Percentiles rank a stretch among this genome's conserved stretches.
Evolutionary conservation across 2,329 filamentous ascomycete genomes (phyloP).

Genomic region (Dothistroma septosporum): DNA sequence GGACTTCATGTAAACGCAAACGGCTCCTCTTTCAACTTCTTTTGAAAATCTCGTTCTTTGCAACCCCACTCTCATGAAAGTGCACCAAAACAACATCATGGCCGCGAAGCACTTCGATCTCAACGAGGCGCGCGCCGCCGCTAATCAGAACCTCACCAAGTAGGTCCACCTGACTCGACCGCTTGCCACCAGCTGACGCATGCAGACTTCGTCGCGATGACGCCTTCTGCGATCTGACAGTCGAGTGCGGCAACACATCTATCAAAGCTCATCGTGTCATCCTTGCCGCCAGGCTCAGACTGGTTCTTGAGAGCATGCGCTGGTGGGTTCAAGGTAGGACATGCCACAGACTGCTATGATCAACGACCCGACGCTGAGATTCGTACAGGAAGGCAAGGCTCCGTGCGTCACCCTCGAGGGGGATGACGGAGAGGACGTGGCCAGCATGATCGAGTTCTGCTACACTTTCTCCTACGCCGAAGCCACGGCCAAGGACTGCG

Average conservation of each 20-base stretch:
- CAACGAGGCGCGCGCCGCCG: background rate
- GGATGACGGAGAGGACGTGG: background rate
- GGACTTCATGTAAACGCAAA: background rate
- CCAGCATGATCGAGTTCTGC: background rate
- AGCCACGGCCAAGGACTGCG: background rate
- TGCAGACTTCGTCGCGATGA: background rate
- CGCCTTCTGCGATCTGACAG: background rate
- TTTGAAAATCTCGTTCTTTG: no score
- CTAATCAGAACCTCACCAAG: background rate
- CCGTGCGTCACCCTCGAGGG: background rate
- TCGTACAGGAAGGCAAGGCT: background rate
- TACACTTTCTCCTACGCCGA: background rate
- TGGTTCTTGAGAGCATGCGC: background rate
- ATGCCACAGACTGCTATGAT: background rate
- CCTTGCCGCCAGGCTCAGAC: background rate
- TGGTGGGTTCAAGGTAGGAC: background rate
- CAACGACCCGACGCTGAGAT: background rate
- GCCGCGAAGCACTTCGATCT: background rate
- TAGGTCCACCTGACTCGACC: background rate
- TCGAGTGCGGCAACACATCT: background rate
- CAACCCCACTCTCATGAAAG: no score
- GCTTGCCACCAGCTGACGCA: background rate
- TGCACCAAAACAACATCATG: background rate
- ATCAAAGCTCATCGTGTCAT: background rate
- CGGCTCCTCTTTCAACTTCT: background rate